A percentile compares a stretch with the other conserved stretches of the same genome.
Evolutionary conservation across 2,329 filamentous ascomycete genomes (phyloP).

Genomic region (Aureobasidium sp.): DNA sequence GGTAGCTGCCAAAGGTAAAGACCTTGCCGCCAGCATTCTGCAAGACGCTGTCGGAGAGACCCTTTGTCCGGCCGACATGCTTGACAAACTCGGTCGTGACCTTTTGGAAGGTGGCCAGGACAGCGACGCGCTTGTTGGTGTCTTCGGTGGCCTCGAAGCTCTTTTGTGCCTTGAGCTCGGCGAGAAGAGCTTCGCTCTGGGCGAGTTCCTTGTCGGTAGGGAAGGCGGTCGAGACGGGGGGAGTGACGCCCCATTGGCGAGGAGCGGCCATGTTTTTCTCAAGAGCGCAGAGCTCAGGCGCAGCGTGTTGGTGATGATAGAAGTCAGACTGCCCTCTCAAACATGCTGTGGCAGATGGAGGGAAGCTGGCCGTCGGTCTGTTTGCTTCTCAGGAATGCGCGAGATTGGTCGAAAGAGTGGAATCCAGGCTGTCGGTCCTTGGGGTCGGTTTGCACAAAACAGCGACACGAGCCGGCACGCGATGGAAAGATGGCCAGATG

Average conservation of each 20-base stretch:
- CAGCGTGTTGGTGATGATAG: background rate
- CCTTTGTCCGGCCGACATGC: conserved; percentile 66
- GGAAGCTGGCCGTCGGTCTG: background rate
- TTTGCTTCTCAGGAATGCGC: background rate
- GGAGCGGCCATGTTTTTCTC: conserved; percentile 15
- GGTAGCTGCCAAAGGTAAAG: conserved; percentile 93
- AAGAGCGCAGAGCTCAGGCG: background rate
- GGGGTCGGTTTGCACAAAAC: background rate
- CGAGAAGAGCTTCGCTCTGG: conserved; percentile 69
- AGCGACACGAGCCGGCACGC: background rate
- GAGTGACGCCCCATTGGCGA: conserved; percentile 65
- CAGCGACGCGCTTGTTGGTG: conserved; percentile 72
- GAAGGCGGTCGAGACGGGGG: conserved; percentile 67
- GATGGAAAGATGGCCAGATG: background rate
- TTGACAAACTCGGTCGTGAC: conserved; percentile 84
- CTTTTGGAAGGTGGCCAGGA: conserved; percentile 67
- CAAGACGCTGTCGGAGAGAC: conserved; percentile 65
- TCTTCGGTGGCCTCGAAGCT: conserved; percentile 83
- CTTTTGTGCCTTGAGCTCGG: conserved; percentile 79
- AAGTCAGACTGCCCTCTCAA: background rate
- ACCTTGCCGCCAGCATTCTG: conserved; percentile 85
- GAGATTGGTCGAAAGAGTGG: background rate
- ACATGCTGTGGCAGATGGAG: background rate
- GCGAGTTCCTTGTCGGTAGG: conserved; percentile 71
- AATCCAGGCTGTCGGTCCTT: background rate